Evolutionary conservation across 179 eudicot species (phyloP), one percentile per base, ranked within the genome.

Genomic region (Nepenthes alata): DNA sequence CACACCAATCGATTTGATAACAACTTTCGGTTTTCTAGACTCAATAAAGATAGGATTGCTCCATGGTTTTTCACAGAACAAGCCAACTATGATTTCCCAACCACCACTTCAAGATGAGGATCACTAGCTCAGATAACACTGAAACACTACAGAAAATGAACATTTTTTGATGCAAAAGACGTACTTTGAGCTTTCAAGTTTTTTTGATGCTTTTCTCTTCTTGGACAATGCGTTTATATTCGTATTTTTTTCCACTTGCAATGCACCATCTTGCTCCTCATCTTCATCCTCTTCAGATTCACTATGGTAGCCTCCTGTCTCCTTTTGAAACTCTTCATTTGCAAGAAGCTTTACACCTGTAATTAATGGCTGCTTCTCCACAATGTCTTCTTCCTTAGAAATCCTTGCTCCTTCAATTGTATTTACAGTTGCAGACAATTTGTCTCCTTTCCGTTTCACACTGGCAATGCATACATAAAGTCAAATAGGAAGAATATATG

Each of bases 161-260:
- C 45, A 41, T 25, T 25, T 25, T 25, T 25, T 25, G 25, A 25
- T 4, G 8, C 2, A 4, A 41, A 57, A 58, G 36, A 0, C 1
- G 63, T 87, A 93, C 98, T 73, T 87, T 34, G 79, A 48, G 61
- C 69, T 76, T 65, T 76, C 70, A 70, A 70, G 71, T 52, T 71
- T 71, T 50, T 61, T 60, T 13, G 82, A 62, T 51, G 96, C 85
- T 77, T 90, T 94, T 78, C 97, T 76, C 80, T 94, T 85, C 79
- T 78, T 83, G 37, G 78, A 59, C 65, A 58, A 58, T 41, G 69
- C 65, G 63, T 73, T 69, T 63, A 68, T 53, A 39, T 44, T 60
- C 14, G 70, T 57, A 49, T 67, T 54, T 57, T 57, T 74, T 36
- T 69, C 72, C 57, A 65, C 74, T 47, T 64, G 78, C 54, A 62